phyloP scores from a whole-genome alignment of 306 rosid species.

The Rosa rugosa region DNA sequence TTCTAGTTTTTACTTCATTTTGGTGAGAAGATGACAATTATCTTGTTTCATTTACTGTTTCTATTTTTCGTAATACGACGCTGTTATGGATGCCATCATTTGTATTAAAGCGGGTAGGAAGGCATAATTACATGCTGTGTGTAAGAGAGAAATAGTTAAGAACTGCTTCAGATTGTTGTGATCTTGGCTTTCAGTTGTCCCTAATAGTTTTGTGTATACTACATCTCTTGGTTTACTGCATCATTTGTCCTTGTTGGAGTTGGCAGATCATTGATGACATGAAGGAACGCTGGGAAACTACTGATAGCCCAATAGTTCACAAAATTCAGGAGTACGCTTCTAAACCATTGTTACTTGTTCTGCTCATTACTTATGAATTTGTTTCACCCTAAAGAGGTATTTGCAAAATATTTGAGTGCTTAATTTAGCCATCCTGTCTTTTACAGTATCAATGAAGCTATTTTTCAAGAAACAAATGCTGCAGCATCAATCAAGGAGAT shows the following conservation, averaged over 20 bases:
- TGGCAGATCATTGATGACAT: slow-evolving; percentile 84
- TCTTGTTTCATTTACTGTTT: neutral
- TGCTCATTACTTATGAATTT: slow-evolving; percentile 8
- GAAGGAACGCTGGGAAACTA: slow-evolving; percentile 75
- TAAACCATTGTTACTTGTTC: slow-evolving; percentile 2
- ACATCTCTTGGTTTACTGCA: slow-evolving; percentile 14
- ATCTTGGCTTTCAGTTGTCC: neutral
- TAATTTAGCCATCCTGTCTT: slow-evolving; percentile 18
- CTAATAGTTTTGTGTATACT: neutral
- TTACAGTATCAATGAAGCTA: slow-evolving; percentile 75
- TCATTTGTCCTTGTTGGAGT: slow-evolving; percentile 32
- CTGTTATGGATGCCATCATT: neutral
- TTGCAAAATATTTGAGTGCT: slow-evolving; percentile 21
- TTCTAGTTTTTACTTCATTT: neutral
- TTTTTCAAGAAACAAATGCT: slow-evolving; percentile 88
- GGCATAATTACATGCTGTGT: neutral
- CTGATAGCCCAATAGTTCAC: slow-evolving; percentile 73
- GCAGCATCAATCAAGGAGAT: slow-evolving; percentile 89
- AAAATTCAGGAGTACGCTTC: slow-evolving; percentile 82
- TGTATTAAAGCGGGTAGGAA: neutral
- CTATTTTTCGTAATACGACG: too few relatives aligned
- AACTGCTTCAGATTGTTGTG: neutral
- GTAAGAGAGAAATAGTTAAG: neutral
- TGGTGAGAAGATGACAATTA: neutral
- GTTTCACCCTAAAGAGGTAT: neutral